Conservation (phyloP, 192 early-diverging fungal species). For the Chytriomyces hyalinus region DNA sequence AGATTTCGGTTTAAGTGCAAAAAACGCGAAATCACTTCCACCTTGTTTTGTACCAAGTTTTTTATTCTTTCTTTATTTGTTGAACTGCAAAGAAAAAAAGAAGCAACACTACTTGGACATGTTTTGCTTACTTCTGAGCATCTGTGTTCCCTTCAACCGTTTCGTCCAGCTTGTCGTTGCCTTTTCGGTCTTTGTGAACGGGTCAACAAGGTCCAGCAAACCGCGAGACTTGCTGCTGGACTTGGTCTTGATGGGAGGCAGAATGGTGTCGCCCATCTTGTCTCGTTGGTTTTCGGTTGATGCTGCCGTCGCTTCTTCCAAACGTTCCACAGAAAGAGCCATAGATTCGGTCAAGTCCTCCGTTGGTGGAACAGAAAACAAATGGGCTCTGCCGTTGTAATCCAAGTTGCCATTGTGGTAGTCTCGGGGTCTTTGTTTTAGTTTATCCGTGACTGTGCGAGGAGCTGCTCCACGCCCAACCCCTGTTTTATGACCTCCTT, state of each 20-base stretch:
- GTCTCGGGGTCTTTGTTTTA: conserved; percentile 18
- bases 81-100: conserved; percentile 9
- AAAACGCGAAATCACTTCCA: too few species aligned
- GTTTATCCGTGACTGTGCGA: background rate
- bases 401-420: conserved; percentile 34
- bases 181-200: conserved; percentile 14
- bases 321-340: background rate
- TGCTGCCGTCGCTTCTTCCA: background rate
- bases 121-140: conserved; percentile 37
- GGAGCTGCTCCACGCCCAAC: background rate
- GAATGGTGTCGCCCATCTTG: background rate
- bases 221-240: background rate
- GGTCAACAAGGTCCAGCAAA: conserved; percentile 13
- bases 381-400: conserved; percentile 27
- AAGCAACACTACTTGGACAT: conserved; percentile 27
- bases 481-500: background rate
- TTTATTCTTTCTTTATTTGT: conserved; percentile 18
- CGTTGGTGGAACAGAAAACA: conserved; percentile 30
- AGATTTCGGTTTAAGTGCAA: too few species aligned
- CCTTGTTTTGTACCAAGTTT: background rate
- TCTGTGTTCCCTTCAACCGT: conserved; percentile 40
- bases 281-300: conserved; percentile 2
- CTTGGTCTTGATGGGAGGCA: conserved; percentile 27
- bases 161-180: conserved; percentile 35
- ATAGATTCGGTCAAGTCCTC: too few species aligned